Percentiles rank a stretch among this genome's conserved stretches.
These are phyloP conservation scores for Ophiostoma australiae DNA, from an alignment of 2,329 filamentous ascomycete species.

Conservation along the genomic window DNA sequence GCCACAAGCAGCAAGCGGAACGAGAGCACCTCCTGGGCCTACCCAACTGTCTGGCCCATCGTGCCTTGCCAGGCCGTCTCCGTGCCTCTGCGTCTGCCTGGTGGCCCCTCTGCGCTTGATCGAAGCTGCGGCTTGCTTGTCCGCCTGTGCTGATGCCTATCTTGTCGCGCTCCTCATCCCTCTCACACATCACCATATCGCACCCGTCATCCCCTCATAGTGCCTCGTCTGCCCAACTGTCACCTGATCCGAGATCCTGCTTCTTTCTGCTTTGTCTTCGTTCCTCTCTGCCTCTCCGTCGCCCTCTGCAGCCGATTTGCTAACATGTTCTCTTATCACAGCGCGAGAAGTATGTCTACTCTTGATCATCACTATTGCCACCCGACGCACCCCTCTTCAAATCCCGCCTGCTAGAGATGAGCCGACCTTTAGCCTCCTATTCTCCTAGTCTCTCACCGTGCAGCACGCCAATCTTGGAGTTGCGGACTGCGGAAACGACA, in stretches of 20 bases:
- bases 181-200: neutral
- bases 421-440: neutral
- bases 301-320: neutral
- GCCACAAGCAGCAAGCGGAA: no score
- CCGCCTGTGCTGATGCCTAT: neutral
- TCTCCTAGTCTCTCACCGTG: neutral
- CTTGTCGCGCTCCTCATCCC: neutral
- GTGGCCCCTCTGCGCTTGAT: neutral
- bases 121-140: neutral
- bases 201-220: neutral
- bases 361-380: neutral
- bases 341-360: conserved; percentile 19
- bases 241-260: neutral
- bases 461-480: neutral
- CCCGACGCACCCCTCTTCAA: neutral
- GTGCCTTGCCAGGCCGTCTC: neutral
- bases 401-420: neutral
- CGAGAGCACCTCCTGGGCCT: neutral
- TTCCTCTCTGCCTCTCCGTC: neutral
- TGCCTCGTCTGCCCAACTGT: neutral
- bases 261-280: neutral
- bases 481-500: neutral
- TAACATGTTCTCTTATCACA: conserved; percentile 5
- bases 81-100: neutral
- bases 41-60: no score